These are phyloP conservation scores for Trametes pubescens DNA, from an alignment of 1,284 basidiomycete genomes.

Conservation along the genomic window DNA sequence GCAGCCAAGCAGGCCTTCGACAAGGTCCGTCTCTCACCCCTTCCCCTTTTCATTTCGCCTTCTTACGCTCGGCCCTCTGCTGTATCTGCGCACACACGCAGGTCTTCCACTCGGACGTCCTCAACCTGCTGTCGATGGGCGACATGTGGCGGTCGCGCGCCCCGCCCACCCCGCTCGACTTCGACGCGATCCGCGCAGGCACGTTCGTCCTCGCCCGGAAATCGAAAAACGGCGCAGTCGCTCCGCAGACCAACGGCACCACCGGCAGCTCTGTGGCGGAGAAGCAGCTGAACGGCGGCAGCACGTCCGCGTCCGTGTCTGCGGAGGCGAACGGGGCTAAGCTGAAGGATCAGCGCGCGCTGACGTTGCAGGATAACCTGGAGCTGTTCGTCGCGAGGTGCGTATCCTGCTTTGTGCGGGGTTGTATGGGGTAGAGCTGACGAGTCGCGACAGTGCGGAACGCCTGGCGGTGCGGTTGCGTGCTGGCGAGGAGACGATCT, in stretches of 20 bases:
- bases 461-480: conserved; percentile 80
- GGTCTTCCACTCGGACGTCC: conserved; percentile 92
- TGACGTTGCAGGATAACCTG: conserved; percentile 83
- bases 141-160: conserved; percentile 97
- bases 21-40: conserved; percentile 65
- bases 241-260: conserved; percentile 29
- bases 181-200: conserved; percentile 71
- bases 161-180: conserved; percentile 87
- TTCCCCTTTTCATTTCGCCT: background rate
- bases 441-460: conserved; percentile 63
- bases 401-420: conserved; percentile 16
- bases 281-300: conserved; percentile 34
- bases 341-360: conserved; percentile 82
- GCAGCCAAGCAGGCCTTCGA: conserved; percentile 83
- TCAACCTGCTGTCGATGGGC: conserved; percentile 91
- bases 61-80: background rate
- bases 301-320: conserved; percentile 27
- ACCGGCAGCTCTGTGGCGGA: conserved; percentile 40
- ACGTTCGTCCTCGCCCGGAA: conserved; percentile 56
- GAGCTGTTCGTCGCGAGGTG: conserved; percentile 86
- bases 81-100: conserved; percentile 41
- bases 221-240: conserved; percentile 37
- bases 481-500: conserved; percentile 78
- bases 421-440: background rate
- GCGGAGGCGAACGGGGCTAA: conserved; percentile 38